phyloP scores from a whole-genome alignment of 83 land plant species.

The Thuja plicata region DNA sequence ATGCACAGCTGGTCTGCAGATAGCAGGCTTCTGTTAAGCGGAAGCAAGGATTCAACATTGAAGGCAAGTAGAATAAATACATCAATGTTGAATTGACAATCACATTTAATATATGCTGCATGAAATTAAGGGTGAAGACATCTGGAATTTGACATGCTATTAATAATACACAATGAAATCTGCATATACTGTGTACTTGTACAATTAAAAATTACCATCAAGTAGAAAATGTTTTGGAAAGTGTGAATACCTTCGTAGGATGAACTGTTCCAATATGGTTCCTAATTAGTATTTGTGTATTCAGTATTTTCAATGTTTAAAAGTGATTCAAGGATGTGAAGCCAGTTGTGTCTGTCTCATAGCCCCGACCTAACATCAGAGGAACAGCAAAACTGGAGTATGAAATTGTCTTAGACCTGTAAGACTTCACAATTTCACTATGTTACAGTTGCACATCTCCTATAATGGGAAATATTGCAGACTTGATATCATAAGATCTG shows the following conservation, averaged over 20 bases:
- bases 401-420: too few species aligned
- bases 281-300: neutral
- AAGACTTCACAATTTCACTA: too few species aligned
- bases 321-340: neutral
- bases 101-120: neutral
- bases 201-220: neutral
- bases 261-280: neutral
- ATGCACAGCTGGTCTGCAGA: constrained; percentile 97
- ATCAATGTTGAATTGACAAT: constrained; percentile 7
- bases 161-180: neutral
- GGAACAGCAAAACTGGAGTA: too few species aligned
- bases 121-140: neutral
- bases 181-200: neutral
- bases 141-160: neutral
- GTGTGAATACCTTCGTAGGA: neutral
- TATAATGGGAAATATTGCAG: too few species aligned
- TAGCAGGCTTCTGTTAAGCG: constrained; percentile 93
- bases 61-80: constrained; percentile 43
- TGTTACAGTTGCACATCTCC: too few species aligned
- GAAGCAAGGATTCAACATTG: constrained; percentile 98
- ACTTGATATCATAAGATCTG: too few species aligned
- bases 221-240: neutral
- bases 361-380: too few species aligned
- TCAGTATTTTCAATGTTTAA: neutral
- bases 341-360: too few species aligned